Conservation (phyloP, 306 rosid species). For the Malus orientalis region DNA sequence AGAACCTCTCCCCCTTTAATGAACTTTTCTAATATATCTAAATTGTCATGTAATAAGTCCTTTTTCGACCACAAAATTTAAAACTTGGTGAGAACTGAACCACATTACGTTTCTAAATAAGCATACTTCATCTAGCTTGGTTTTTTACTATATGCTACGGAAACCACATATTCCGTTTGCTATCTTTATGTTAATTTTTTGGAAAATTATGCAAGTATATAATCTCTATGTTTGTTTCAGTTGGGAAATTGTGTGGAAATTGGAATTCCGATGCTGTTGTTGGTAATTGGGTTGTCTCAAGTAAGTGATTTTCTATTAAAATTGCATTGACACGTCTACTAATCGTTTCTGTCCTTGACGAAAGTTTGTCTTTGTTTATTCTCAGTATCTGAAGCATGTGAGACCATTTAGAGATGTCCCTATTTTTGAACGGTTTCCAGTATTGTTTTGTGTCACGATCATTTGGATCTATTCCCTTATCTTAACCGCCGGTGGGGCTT, state of each 20-base stretch:
- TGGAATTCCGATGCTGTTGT: constrained; percentile 80
- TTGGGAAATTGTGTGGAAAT: constrained; percentile 88
- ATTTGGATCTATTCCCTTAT: constrained; percentile 84
- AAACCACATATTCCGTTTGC: background rate
- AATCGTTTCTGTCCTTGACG: background rate
- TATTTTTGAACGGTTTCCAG: constrained; percentile 87
- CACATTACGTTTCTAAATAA: background rate
- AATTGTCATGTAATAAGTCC: too few relatives aligned
- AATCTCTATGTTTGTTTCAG: constrained; percentile 37
- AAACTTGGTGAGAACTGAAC: constrained; percentile 1
- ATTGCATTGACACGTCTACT: background rate
- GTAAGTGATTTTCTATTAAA: constrained; percentile 41
- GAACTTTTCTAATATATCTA: background rate
- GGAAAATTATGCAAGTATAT: background rate
- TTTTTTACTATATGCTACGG: constrained; percentile 3
- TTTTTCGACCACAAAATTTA: background rate
- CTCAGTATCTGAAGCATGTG: constrained; percentile 95
- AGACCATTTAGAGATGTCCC: constrained; percentile 76
- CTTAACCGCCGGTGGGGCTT: constrained; percentile 92
- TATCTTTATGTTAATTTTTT: background rate
- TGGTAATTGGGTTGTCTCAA: constrained; percentile 79
- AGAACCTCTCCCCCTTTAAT: background rate
- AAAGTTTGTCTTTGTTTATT: constrained; percentile 9
- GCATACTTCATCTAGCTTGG: constrained; percentile 1
- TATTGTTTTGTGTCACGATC: constrained; percentile 68